Conservation (phyloP, 2,329 filamentous ascomycete genomes). For the Fusarium phyllophilum region DNA sequence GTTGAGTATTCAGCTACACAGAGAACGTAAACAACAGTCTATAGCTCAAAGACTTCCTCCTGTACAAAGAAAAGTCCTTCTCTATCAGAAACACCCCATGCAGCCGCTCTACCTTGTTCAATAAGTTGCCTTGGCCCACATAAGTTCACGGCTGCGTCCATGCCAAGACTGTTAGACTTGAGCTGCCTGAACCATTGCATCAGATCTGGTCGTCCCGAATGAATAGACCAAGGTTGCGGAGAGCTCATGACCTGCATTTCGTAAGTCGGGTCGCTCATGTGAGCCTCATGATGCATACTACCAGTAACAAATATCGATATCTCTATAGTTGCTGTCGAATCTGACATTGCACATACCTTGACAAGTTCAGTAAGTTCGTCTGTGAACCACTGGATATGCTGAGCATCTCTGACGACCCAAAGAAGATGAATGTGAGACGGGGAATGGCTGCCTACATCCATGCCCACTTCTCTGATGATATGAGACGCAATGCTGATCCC, state of each 20-base stretch:
- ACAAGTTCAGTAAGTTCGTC: not conserved
- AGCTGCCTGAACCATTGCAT: not conserved
- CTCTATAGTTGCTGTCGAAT: not conserved
- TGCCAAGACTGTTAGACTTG: not conserved
- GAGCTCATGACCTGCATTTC: not conserved
- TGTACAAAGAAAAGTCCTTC: not conserved
- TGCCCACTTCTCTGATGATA: not conserved
- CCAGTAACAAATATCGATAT: not conserved
- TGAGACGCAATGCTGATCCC: not conserved
- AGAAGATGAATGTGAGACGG: not conserved
- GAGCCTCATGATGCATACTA: accelerated
- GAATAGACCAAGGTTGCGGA: not conserved
- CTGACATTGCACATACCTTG: not conserved
- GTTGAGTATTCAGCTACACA: not conserved
- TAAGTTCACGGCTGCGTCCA: not conserved
- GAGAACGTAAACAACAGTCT: not conserved
- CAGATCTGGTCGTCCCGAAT: not conserved
- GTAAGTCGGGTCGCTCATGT: not conserved
- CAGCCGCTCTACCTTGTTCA: not conserved
- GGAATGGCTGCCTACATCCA: accelerated
- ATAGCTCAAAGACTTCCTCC: not conserved
- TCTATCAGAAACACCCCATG: not conserved
- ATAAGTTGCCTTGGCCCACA: not conserved
- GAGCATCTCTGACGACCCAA: not conserved
- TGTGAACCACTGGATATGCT: not conserved